Conservation (phyloP, 2,329 filamentous ascomycete species). For the Beauveria sp. region DNA sequence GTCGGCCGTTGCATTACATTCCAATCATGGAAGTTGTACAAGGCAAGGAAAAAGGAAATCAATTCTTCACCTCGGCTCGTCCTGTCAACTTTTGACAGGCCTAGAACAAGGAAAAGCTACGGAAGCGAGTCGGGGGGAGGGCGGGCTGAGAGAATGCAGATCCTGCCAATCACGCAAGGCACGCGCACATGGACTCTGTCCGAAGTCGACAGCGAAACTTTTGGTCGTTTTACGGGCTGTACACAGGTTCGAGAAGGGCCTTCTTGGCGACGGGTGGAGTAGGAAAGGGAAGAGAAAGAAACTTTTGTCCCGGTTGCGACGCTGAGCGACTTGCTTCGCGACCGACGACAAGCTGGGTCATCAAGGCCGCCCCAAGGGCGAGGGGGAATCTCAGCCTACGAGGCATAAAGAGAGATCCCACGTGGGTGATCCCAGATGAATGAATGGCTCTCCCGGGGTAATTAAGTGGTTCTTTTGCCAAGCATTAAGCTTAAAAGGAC, state of each 20-base stretch:
- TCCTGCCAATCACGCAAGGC: neutral
- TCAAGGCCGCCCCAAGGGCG: neutral
- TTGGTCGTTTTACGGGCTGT: neutral
- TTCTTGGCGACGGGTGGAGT: neutral
- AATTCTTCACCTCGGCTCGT: neutral
- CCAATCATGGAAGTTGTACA: neutral
- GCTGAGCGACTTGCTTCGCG: no score
- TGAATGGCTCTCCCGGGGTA: neutral
- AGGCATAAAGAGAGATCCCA: constrained; percentile 1
- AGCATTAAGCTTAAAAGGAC: constrained; percentile 8
- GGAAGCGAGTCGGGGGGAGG: neutral
- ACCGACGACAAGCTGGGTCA: neutral
- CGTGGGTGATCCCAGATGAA: neutral
- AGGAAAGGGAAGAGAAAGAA: neutral
- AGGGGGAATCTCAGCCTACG: neutral
- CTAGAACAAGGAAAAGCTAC: neutral
- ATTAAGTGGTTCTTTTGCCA: neutral
- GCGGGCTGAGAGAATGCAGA: neutral
- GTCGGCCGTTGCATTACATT: no score
- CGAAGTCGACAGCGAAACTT: neutral
- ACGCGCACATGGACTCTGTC: neutral
- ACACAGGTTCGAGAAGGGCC: neutral
- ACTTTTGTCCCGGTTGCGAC: no score
- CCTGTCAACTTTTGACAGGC: neutral
- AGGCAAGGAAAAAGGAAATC: neutral